Conservation (phyloP, 768 basidiomycete genomes). For the Xerocomellus intermedius region DNA sequence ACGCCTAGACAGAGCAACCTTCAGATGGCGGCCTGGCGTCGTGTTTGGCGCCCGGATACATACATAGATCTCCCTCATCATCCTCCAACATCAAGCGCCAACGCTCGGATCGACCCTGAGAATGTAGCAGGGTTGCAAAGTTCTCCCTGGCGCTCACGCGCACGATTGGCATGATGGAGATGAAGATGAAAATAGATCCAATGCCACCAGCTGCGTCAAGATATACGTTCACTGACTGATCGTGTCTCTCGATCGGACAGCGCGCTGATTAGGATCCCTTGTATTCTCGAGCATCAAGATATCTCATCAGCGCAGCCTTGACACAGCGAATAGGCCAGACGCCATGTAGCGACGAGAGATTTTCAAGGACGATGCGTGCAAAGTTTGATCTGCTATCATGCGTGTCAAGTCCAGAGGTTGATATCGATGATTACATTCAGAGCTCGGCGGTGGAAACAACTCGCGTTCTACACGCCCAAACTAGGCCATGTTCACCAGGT, state of each 20-base stretch:
- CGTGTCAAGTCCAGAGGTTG: too few relatives aligned
- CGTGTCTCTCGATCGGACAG: not conserved
- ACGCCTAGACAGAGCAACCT: not conserved
- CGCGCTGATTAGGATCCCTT: not conserved
- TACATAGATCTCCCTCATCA: not conserved
- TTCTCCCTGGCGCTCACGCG: not conserved
- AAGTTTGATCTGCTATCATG: not conserved
- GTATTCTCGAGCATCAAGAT: not conserved
- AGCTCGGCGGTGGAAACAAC: too few relatives aligned
- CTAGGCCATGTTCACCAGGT: too few relatives aligned
- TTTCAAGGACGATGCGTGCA: not conserved
- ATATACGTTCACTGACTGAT: not conserved
- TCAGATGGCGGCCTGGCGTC: not conserved
- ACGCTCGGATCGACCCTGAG: not conserved
- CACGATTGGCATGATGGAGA: not conserved
- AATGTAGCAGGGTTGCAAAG: not conserved
- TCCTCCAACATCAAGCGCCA: not conserved
- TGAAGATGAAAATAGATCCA: not conserved
- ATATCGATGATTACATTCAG: too few relatives aligned
- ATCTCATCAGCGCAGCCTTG: slow-evolving; percentile 7
- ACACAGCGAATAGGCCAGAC: not conserved
- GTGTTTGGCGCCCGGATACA: not conserved
- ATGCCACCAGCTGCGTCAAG: not conserved
- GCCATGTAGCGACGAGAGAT: not conserved
- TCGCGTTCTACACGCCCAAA: too few relatives aligned